Evolutionary conservation across 805 yeast genomes (phyloP), one percentile per base, ranked within the genome.

Genomic region (Brettanomyces bruxellensis): DNA sequence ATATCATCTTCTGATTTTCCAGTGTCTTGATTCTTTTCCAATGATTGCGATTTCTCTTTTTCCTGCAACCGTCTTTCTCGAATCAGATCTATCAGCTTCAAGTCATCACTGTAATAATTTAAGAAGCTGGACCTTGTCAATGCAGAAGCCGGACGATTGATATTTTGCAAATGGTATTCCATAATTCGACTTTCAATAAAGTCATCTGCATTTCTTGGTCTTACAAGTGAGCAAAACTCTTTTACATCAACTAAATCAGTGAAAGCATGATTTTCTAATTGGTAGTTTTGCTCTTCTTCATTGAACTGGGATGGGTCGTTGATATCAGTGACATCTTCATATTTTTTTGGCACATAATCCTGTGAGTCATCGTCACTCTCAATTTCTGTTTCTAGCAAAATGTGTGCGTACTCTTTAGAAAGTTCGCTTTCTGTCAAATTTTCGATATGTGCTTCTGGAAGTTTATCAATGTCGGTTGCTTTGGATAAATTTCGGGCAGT

Each of bases 91-190:
- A 54, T 35, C 23, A 65, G 50, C 32, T 55, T 58, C 41, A 53
- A 40, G 30, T 59, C 62, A 13, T 53, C 54, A 14, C 51, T 47
- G 47, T 56, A 56, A 30, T 45, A 48, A 22, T 50, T 43, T 18
- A 51, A 49, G 46, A 63, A 65, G 25, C 48, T 43, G 5, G 67
- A 58, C 47, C 69, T 52, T 7, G 69, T 65, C n/a, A 53, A 45
- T 3, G 22, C 38, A 13, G 48, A 36, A 3, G 40, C 32, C 9
- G 37, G 30, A 6, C 35, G 39, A 22, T 47, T 30, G 8, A 45
- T 4, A 12, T 49, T 35, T 24, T 40, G 42, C 49, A 66, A 42
- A 44, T 66, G 70, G 9, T 53, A 54, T 37, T 58, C 51, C 41
- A 65, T 45, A 13, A 66, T 64, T 22, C 61, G 50, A 5, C 53